Evolutionary conservation across 2,329 filamentous ascomycete species (phyloP), one percentile per base, ranked within the genome.

Genomic region (Torrubiellomyces zombiae): DNA sequence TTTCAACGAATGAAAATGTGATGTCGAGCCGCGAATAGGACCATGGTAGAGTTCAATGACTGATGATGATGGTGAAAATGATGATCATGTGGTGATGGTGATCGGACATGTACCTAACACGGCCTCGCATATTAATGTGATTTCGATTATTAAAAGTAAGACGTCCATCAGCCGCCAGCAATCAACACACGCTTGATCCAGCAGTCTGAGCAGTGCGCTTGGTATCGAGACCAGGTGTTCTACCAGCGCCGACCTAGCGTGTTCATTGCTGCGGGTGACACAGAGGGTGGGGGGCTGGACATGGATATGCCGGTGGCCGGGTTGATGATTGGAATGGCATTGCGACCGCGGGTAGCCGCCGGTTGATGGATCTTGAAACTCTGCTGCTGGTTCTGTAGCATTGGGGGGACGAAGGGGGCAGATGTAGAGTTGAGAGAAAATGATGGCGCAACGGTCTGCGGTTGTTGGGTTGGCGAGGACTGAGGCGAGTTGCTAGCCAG

Each of bases 281-380:
- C 64, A 31, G 69, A 74, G 20, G 75, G 75, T 14, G 86, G 82
- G 38, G 86, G 86, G 58, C 82, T 92, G 28, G 82, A 75, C 61
- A 94, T 76, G 44, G 72, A 69, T 50, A 83, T 73, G 45, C 89
- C 83, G 29, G 86, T 94, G 39, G 70, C 79, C 27, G 89, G 89
- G 63, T 98, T 92, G 55, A 95, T 81, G 50, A 98, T 98, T 31
- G 86, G 86, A 38, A 95, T 95, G 44, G 89, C 82, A 52, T 94
- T 95, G 53, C 83, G 81, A 30, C 77, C 72, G 39, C 89, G 80
- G 35, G 85, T 81, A 33, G 85, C 81, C 33, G 85, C 67, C 32
- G 85, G 82, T 60, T 94, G 86, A 55, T 93, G 82, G 34, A 91
- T 63, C 59, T 92, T 94, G 40, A 86, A 41, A 62, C 53, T 71